Base-by-base conservation (phyloP, 192 early-diverging fungal genomes). In the Geosiphon pyriformis region DNA sequence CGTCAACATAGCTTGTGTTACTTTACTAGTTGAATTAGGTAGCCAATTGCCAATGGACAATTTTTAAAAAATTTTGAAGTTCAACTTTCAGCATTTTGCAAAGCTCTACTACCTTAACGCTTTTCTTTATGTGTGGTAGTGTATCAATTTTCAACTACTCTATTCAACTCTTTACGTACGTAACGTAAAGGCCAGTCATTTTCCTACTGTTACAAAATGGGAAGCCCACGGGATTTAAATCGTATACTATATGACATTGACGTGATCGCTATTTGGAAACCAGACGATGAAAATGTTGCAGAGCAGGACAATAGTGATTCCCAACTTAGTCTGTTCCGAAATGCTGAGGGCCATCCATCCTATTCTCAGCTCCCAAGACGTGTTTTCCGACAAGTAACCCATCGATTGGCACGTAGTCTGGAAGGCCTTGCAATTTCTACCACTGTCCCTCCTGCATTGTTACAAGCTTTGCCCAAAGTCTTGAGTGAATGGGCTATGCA, bases 381-480 rank as follows among this genome's bases (percentile, higher is more conserved):
- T 54, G 53, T 67, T 2, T 67, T 67, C n/a, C 34, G 31, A 27
- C 65, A 67, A 56, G 61, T 70, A 8, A 62, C 61, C 30, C 51
- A 70, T 31, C 50, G 53, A 3, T 61, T 70, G 11, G 61, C 20
- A 22, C 69, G 59, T 42, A 55, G 51, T 6, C 26, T 70, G 15
- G 69, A 70, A 30, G 50, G 50, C 10, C 51, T 70, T 3, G 33
- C 37, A 10, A 64, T 70, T 65, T 70, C 77, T 33, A 78, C 77
- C 23, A 78, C 77, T 17, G 77, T 78, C 17, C 77, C 77, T 31
- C 71, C 73, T 4, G 73, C 70, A 2, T 33, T 78, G 17, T 48
- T 74, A 27, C 72, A 74, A 18, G 67, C 71, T 2, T 63, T 69
- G 11, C 74, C 74, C 22, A 71, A 68, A 10, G 27, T 78, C 18